phyloP scores from a whole-genome alignment of 768 basidiomycete genomes.

The Kwoniella europaea region DNA sequence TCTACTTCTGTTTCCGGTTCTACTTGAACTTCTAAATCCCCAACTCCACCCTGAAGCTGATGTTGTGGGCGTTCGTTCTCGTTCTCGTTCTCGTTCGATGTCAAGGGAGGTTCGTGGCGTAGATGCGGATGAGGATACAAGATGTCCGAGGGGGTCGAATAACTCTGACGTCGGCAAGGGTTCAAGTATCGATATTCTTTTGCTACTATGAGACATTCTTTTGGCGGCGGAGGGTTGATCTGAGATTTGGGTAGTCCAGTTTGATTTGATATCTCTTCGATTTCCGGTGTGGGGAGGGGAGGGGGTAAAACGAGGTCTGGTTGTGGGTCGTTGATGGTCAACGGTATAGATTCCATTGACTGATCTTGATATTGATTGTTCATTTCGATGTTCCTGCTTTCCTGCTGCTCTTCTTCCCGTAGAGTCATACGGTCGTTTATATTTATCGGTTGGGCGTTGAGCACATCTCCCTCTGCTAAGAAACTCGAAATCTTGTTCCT shows the following conservation, averaged over 20 bases:
- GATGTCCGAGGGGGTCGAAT: constrained; percentile 37
- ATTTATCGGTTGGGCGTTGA: background rate
- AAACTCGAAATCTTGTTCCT: constrained; percentile 22
- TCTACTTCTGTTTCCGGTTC: constrained; percentile 6
- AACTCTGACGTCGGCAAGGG: constrained; percentile 37
- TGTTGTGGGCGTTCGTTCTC: background rate
- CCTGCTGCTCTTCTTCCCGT: background rate
- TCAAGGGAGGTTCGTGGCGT: constrained; percentile 8
- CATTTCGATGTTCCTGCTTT: background rate
- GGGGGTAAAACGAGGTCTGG: constrained; percentile 16
- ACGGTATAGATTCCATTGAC: constrained; percentile 10
- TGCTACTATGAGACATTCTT: constrained; percentile 8
- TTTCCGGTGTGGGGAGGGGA: constrained; percentile 22
- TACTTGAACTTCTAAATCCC: constrained; percentile 18
- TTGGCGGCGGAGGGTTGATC: constrained; percentile 5
- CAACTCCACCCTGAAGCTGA: constrained; percentile 13
- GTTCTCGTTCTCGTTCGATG: background rate
- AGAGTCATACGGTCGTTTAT: background rate
- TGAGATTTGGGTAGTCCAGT: constrained; percentile 6
- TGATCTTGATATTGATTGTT: constrained; percentile 5
- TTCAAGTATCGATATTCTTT: constrained; percentile 38
- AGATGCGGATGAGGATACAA: constrained; percentile 19
- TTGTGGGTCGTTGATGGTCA: background rate
- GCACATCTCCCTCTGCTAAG: constrained; percentile 8
- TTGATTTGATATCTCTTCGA: constrained; percentile 11